These are phyloP conservation scores for Pichia phayaonensis DNA, from an alignment of 805 yeast species.

Conservation along the genomic window DNA sequence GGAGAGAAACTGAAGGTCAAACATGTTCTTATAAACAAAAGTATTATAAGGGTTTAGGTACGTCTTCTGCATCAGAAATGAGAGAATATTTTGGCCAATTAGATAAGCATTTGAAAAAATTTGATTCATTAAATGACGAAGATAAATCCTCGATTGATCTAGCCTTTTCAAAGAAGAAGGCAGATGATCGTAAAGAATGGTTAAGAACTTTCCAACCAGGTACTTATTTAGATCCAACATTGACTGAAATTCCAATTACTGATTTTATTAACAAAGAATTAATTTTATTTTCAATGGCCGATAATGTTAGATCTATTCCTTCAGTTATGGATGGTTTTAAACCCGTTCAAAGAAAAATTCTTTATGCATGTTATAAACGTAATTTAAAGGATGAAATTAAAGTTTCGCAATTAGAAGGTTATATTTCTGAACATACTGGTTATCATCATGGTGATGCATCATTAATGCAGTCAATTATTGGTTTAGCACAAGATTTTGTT, in stretches of 20 bases:
- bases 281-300: slow-evolving; percentile 93
- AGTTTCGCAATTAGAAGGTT: slow-evolving; percentile 86
- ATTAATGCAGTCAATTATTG: slow-evolving; percentile 81
- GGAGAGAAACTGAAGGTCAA: slow-evolving; percentile 82
- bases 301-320: slow-evolving; percentile 91
- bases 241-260: slow-evolving; percentile 74
- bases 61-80: slow-evolving; percentile 76
- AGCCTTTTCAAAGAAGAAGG: slow-evolving; percentile 90
- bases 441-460: slow-evolving; percentile 96
- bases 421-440: slow-evolving; percentile 79
- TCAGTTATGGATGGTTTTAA: slow-evolving; percentile 90
- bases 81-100: slow-evolving; percentile 82
- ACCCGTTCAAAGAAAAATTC: slow-evolving; percentile 93
- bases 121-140: slow-evolving; percentile 70
- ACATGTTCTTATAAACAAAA: slow-evolving; percentile 80
- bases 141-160: slow-evolving; percentile 77
- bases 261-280: slow-evolving; percentile 94
- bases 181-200: slow-evolving; percentile 98
- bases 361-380: slow-evolving; percentile 80
- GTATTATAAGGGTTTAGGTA: slow-evolving; percentile 98
- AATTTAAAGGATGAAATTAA: slow-evolving; percentile 72
- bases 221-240: slow-evolving; percentile 75
- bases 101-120: slow-evolving; percentile 78
- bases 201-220: slow-evolving; percentile 86
- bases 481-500: slow-evolving; percentile 89